Conservation (phyloP, 176 grass and related monocot genomes). For the Carex myosuroides region DNA sequence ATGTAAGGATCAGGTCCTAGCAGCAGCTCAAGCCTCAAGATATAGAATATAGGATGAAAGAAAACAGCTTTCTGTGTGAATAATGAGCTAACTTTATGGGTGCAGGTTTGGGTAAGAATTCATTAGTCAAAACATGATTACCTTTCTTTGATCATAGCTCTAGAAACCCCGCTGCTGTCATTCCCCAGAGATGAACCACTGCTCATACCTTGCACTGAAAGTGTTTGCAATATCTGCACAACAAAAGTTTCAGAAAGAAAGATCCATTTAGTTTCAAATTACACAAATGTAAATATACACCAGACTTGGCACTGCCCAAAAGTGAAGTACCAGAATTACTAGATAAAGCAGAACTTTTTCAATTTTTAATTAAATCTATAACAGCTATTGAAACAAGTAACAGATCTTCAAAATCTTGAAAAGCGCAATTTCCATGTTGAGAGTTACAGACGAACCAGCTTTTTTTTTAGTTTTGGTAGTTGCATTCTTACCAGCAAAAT, state of each 20-base stretch:
- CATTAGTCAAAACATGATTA: neutral
- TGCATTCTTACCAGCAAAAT: neutral
- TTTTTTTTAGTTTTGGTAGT: neutral
- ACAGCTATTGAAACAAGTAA: neutral
- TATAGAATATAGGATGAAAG: neutral
- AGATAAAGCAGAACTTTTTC: neutral
- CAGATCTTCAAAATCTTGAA: neutral
- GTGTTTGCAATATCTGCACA: slow-evolving; percentile 64
- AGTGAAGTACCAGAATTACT: neutral
- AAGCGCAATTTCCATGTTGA: neutral
- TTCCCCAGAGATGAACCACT: slow-evolving; percentile 37
- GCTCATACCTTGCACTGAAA: slow-evolving; percentile 42
- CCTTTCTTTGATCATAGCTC: slow-evolving; percentile 79
- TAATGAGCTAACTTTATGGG: neutral
- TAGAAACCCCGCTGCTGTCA: slow-evolving; percentile 60
- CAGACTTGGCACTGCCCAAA: neutral
- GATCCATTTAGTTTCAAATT: neutral
- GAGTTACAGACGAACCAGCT: neutral
- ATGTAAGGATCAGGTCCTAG: neutral
- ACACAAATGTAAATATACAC: neutral
- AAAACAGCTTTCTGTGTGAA: neutral
- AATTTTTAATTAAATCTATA: neutral
- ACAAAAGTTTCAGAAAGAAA: neutral
- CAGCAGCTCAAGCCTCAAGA: neutral
- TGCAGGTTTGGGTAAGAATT: neutral